A percentile compares a stretch with the other conserved stretches of the same genome.
These are phyloP conservation scores for Blepharisma stoltei DNA, from an alignment of 73 alveolate species.

Conservation along the genomic window DNA sequence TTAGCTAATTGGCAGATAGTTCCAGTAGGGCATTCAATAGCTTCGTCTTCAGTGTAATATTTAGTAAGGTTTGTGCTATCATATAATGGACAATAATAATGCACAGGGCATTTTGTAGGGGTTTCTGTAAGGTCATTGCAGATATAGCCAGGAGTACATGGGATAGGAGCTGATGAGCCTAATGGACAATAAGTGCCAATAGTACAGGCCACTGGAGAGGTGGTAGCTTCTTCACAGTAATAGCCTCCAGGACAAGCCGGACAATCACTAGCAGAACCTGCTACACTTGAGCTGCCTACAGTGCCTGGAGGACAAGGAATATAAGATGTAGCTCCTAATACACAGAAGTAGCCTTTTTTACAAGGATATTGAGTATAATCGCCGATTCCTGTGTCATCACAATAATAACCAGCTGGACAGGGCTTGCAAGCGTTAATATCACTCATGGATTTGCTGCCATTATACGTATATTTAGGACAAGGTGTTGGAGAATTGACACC, in stretches of 20 bases:
- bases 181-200: constrained; percentile 56
- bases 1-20: constrained; percentile 7
- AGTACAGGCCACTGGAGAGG: constrained; percentile 23
- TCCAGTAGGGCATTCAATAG: constrained; percentile 21
- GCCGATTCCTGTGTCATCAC: constrained; percentile 50
- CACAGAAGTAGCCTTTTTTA: constrained; percentile 61
- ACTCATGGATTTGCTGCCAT: constrained; percentile 36
- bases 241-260: constrained; percentile 51
- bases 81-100: constrained; percentile 25
- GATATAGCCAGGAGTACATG: constrained; percentile 40
- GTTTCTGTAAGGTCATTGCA: not conserved
- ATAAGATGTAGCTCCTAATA: constrained; percentile 50
- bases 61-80: not conserved
- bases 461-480: constrained; percentile 58
- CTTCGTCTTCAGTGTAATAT: not conserved
- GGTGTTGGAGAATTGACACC: constrained; percentile 46
- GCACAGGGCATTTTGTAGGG: constrained; percentile 45
- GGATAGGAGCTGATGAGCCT: constrained; percentile 31
- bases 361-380: constrained; percentile 45
- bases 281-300: constrained; percentile 37
- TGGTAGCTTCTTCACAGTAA: constrained; percentile 47
- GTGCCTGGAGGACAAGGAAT: constrained; percentile 48
- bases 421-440: constrained; percentile 35
- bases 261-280: constrained; percentile 42
- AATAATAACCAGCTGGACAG: constrained; percentile 64